Evolutionary conservation across 306 rosid genomes (phyloP), one percentile per base, ranked within the genome.

Genomic region (Dryas drummondii): DNA sequence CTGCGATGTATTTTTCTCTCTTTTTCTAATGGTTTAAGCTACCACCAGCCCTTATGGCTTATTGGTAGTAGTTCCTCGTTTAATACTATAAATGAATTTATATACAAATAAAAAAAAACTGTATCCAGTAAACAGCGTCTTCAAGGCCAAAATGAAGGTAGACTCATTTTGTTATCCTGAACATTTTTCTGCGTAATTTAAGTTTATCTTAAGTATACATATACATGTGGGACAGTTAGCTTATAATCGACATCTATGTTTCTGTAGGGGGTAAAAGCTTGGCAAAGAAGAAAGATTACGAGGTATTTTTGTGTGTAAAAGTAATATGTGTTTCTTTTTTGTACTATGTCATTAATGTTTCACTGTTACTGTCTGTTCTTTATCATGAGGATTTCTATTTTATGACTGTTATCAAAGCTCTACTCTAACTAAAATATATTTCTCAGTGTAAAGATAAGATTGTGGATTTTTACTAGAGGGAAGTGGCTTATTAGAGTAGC

Each of bases 181-280:
- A 53, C 12, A 3, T 40, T 64, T 14, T 53, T 60, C 13, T 7
- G 55, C 58, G 71, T 49, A 7, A 27, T 2, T 68, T 26, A 32
- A 16, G 42, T 8, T 55, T 37, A 26, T 65, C 70, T 57, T 3
- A 63, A 32, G 50, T 22, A 51, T 48, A 12, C 26, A 7, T 40
- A 22, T 17, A 41, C 14, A 7, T 15, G 15, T 26, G 46, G 9
- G 68, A 51, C 58, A 37, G 5, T 48, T 37, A 32, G 54, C 58
- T 73, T 58, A 50, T 40, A 32, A 65, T 48, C 68, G 40, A 27
- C 59, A 19, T 73, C 71, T 73, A 51, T 82, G 27, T 16, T 72
- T 72, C 41, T 78, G 71, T 46, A 82, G 86, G 79, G 53, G 65
- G 77, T n/a, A 78, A 60, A 78, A 56, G 58, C 78, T 48, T 12